Conservation (phyloP, 495 filamentous ascomycete genomes). For the Schizothecium vesticola region DNA sequence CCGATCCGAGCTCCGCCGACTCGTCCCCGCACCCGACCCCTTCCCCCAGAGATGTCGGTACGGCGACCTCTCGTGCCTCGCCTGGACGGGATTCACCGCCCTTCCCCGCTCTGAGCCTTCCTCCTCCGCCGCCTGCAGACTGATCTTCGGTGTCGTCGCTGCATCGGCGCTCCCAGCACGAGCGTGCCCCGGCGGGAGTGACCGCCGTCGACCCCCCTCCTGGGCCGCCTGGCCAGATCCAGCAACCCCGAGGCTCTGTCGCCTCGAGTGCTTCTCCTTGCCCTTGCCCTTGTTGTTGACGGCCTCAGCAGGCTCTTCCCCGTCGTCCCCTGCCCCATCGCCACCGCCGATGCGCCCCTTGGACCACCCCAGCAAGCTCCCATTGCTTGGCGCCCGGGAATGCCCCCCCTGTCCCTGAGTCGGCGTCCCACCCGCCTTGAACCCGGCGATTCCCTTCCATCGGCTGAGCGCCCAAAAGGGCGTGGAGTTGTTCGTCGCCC, state of each 20-base stretch:
- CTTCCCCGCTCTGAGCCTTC: neutral
- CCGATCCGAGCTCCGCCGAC: neutral
- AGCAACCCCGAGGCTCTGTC: neutral
- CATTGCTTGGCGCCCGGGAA: slow-evolving; percentile 14
- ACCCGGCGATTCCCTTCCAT: slow-evolving; percentile 35
- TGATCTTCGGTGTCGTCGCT: neutral
- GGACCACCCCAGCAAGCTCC: slow-evolving; percentile 1
- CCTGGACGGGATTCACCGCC: neutral
- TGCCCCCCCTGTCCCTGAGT: slow-evolving; percentile 4
- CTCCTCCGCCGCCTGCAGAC: neutral
- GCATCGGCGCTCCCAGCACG: neutral
- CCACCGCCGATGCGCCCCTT: neutral
- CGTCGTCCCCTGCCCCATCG: neutral
- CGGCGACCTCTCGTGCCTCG: neutral
- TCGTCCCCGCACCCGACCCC: neutral
- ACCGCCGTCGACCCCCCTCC: neutral
- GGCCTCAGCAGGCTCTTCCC: neutral
- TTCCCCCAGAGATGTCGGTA: neutral
- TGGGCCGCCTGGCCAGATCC: neutral
- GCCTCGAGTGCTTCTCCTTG: neutral
- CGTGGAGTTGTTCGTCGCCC: slow-evolving; percentile 18
- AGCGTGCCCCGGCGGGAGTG: neutral
- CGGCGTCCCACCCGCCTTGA: slow-evolving; percentile 14
- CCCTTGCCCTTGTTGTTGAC: neutral
- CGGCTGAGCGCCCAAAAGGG: slow-evolving; percentile 44